Percentiles rank a stretch among this genome's conserved stretches.
Evolutionary conservation across 2,329 filamentous ascomycete species (phyloP).

Genomic region (Clathrospora elynae): DNA sequence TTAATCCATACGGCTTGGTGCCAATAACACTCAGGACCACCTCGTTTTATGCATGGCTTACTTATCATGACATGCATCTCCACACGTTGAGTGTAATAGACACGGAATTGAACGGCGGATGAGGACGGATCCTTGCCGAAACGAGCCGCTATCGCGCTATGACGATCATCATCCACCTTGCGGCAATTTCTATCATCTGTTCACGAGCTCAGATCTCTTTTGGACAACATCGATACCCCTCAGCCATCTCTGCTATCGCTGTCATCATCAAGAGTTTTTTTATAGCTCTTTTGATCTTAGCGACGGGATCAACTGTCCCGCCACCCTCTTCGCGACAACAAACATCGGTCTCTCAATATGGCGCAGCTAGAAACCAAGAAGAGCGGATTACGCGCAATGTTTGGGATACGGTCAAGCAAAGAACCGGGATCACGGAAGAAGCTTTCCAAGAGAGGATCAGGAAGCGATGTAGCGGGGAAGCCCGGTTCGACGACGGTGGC

Average conservation of each 20-base stretch:
- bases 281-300: neutral
- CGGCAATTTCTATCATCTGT: slow-evolving; percentile 10
- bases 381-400: slow-evolving; percentile 28
- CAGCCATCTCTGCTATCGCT: neutral
- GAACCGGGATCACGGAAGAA: slow-evolving; percentile 24
- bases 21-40: neutral
- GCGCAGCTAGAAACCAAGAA: slow-evolving; percentile 26
- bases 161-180: slow-evolving; percentile 17
- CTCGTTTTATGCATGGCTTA: slow-evolving; percentile 3
- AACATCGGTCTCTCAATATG: slow-evolving; percentile 20
- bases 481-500: slow-evolving; percentile 14
- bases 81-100: neutral
- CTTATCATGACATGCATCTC: slow-evolving; percentile 14
- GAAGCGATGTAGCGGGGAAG: slow-evolving; percentile 17
- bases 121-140: slow-evolving; percentile 19
- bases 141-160: slow-evolving; percentile 19
- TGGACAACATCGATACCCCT: slow-evolving; percentile 3
- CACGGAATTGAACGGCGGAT: slow-evolving; percentile 11
- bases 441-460: slow-evolving; percentile 31
- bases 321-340: neutral
- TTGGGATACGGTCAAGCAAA: slow-evolving; percentile 25
- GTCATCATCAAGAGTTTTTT: neutral
- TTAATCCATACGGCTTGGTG: neutral
- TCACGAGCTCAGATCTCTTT: slow-evolving; percentile 5
- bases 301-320: neutral